Percentiles rank a stretch among this genome's conserved stretches.
Evolutionary conservation across 129 eudicot species (phyloP).

Genomic region (Smallanthus sonchifolius): DNA sequence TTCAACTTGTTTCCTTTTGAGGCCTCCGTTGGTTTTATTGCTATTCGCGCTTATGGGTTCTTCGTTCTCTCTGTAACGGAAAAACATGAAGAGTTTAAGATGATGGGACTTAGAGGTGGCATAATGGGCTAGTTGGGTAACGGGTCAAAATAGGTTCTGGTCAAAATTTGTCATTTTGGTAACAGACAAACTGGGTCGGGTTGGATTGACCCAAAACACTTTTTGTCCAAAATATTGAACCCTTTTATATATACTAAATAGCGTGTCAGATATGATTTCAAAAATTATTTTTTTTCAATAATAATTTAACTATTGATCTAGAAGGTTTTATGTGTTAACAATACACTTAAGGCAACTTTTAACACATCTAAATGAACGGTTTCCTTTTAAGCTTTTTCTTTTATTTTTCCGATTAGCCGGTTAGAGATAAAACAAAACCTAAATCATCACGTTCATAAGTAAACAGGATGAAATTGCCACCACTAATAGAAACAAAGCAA

Average conservation of each 20-base stretch:
- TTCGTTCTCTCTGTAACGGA: constrained; percentile 44
- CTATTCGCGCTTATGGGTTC: constrained; percentile 25
- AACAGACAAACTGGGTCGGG: background rate
- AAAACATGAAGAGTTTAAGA: background rate
- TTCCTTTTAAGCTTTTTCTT: background rate
- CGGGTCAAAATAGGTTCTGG: background rate
- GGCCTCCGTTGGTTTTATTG: constrained; percentile 45
- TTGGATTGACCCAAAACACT: background rate
- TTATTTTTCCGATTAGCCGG: background rate
- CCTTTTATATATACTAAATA: background rate
- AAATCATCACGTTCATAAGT: background rate
- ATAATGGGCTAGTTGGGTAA: background rate
- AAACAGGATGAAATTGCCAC: background rate
- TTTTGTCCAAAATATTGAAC: background rate
- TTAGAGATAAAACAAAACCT: background rate
- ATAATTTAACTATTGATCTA: background rate
- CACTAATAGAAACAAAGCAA: background rate
- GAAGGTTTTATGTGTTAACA: too few relatives aligned
- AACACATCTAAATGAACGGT: background rate
- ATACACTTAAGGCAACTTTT: too few relatives aligned
- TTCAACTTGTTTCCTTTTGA: constrained; percentile 61
- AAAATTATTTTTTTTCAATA: background rate
- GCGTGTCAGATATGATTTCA: background rate
- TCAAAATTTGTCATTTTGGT: background rate
- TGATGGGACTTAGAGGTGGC: background rate